Base-by-base conservation (phyloP, 495 filamentous ascomycete genomes). In the Physcia stellaris region DNA sequence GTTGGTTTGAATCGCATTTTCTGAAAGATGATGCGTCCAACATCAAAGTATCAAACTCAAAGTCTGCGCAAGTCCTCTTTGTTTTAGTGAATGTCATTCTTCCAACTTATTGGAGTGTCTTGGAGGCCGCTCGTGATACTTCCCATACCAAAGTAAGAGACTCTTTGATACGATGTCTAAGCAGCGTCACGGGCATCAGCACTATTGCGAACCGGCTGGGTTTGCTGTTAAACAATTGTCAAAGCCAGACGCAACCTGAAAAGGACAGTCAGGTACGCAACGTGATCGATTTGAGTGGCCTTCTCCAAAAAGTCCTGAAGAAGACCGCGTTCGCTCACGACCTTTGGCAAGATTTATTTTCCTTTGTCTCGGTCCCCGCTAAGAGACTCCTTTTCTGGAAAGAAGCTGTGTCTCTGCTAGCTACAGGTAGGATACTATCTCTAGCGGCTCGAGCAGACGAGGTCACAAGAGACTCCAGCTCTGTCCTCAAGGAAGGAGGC, bases 361-460 rank as follows among this genome's bases (percentile, higher is more conserved):
- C 39, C 6, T 46, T 62, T 29, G 6, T 12, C 57, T 56, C 32
- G 42, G 39, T 9, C 61, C 58, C 36, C 24, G 46, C 23, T 52
- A 54, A 15, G 48, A 53, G 42, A 22, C 20, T 13, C 15, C 29
- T 38, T 24, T 6, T 40, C 15, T 85, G 80, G 83, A 75, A 70
- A 50, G 80, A 86, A 45, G 58, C 75, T 40, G 51, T 72, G 24
- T 72, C 51, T 16, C 68, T 87, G 23, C 57, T 87, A 32, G 80
- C 75, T 10, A 71, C 76, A 30, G 79, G 87, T 19, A 80, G 71
- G 47, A 57, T 95, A 16, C 49, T 92, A 11, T 77, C 80, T 0
- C 53, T 73, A 33, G 68, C 75, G 24, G 85, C 86, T 10, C 83
- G 95, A 58, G 84, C 81, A n/a, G 67, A 78, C 18, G 65, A 71